Percentiles rank a stretch among this genome's conserved stretches.
Conservation (phyloP, 2,329 filamentous ascomycete species). For the Gnomoniopsis sp. region DNA sequence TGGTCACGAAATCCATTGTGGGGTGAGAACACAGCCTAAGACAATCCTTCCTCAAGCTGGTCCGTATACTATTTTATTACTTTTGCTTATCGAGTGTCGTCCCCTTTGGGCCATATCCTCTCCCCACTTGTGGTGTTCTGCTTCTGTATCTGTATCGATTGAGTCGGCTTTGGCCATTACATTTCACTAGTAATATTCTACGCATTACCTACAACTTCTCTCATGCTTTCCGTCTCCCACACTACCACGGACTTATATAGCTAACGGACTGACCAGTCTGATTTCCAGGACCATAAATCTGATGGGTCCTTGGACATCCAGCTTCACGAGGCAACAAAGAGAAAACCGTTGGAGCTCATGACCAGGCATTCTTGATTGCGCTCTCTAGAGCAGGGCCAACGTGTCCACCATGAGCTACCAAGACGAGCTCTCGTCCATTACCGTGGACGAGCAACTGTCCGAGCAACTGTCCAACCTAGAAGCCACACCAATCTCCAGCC, state of each 20-base stretch:
- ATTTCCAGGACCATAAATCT: neutral
- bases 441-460: neutral
- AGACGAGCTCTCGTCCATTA: neutral
- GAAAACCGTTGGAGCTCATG: neutral
- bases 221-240: too few relatives aligned
- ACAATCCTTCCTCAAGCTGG: neutral
- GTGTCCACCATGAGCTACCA: neutral
- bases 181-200: too few relatives aligned
- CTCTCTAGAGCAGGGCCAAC: constrained; percentile 2
- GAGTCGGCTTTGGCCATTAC: too few relatives aligned
- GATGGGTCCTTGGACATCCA: neutral
- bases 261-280: neutral
- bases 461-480: neutral
- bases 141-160: too few relatives aligned
- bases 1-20: neutral
- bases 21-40: neutral
- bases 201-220: too few relatives aligned
- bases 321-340: neutral
- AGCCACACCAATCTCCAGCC: neutral
- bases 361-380: neutral
- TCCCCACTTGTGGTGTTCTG: too few relatives aligned
- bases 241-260: too few relatives aligned
- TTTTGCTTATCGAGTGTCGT: neutral
- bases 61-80: neutral
- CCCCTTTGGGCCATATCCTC: too few relatives aligned